These are phyloP conservation scores for Penicillium macrosclerotiorum DNA, from an alignment of 495 filamentous ascomycete genomes.

Conservation along the genomic window DNA sequence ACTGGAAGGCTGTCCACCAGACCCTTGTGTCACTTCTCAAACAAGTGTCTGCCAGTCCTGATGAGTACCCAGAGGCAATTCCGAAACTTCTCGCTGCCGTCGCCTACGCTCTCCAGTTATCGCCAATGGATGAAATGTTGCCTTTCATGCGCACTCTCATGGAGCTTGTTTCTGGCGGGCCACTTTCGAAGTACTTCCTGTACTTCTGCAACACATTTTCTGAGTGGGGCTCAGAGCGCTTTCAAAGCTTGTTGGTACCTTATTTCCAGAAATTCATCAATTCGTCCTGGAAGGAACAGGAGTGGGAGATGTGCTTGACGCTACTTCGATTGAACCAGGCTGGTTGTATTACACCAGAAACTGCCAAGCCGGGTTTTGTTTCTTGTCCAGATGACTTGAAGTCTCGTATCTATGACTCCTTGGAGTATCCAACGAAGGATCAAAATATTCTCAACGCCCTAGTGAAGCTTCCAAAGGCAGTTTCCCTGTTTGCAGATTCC, in stretches of 20 bases:
- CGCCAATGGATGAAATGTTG: conserved; percentile 79
- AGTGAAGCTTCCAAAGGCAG: conserved; percentile 36
- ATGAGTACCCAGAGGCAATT: conserved; percentile 41
- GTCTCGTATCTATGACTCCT: conserved; percentile 61
- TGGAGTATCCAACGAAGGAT: conserved; percentile 45
- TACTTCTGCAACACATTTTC: conserved; percentile 79
- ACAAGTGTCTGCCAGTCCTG: conserved; percentile 34
- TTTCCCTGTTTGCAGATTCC: conserved; percentile 38
- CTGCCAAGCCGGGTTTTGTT: conserved; percentile 53
- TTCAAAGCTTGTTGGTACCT: conserved; percentile 71
- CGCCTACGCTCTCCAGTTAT: conserved; percentile 67
- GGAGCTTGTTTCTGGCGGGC: conserved; percentile 60
- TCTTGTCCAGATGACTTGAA: conserved; percentile 67
- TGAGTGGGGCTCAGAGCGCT: conserved; percentile 69
- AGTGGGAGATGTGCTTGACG: conserved; percentile 65
- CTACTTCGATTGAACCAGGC: conserved; percentile 64
- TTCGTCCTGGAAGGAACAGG: conserved; percentile 66
- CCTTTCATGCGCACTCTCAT: conserved; percentile 62
- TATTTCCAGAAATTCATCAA: conserved; percentile 82
- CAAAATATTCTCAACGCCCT: conserved; percentile 39
- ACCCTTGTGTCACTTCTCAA: conserved; percentile 55
- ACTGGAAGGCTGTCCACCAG: conserved; percentile 68
- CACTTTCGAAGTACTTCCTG: conserved; percentile 67
- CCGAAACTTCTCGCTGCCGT: conserved; percentile 60
- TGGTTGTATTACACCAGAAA: conserved; percentile 43